Evolutionary conservation across 805 yeast genomes (phyloP).

Genomic region (Saccharomyces kudriavzevii): DNA sequence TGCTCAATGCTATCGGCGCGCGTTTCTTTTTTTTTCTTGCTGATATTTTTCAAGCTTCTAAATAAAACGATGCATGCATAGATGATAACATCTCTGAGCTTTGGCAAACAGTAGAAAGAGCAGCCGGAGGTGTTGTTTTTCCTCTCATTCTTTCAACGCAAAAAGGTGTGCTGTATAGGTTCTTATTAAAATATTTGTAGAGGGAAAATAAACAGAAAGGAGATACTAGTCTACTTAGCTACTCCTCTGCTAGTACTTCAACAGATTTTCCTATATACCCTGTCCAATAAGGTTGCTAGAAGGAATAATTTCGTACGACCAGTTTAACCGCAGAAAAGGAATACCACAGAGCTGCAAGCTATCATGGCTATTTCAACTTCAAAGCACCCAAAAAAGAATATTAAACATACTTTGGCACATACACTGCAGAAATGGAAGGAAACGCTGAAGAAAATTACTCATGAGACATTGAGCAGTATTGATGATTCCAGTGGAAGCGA

Average conservation of each 20-base stretch:
- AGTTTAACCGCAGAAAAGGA: neutral
- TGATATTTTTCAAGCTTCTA: neutral
- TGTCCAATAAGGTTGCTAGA: neutral
- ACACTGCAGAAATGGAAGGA: slow-evolving; percentile 19
- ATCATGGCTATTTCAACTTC: neutral
- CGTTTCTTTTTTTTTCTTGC: neutral
- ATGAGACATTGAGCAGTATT: slow-evolving; percentile 16
- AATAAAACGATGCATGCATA: neutral
- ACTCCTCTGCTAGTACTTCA: neutral
- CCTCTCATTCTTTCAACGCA: neutral
- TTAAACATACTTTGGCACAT: slow-evolving; percentile 6
- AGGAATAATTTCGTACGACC: neutral
- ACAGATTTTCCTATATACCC: neutral
- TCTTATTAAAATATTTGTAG: neutral
- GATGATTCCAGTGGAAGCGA: slow-evolving; percentile 12
- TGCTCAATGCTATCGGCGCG: neutral
- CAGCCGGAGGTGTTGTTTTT: neutral
- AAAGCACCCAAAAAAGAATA: neutral
- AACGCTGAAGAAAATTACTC: slow-evolving; percentile 15
- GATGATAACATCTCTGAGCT: neutral
- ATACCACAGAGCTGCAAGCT: neutral
- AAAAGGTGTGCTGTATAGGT: neutral
- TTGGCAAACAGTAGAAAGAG: neutral
- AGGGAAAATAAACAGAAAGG: neutral
- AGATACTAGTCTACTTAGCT: neutral